Evolutionary conservation across 2,329 filamentous ascomycete species (phyloP).

Genomic region (Sporothrix brunneoviolacea): DNA sequence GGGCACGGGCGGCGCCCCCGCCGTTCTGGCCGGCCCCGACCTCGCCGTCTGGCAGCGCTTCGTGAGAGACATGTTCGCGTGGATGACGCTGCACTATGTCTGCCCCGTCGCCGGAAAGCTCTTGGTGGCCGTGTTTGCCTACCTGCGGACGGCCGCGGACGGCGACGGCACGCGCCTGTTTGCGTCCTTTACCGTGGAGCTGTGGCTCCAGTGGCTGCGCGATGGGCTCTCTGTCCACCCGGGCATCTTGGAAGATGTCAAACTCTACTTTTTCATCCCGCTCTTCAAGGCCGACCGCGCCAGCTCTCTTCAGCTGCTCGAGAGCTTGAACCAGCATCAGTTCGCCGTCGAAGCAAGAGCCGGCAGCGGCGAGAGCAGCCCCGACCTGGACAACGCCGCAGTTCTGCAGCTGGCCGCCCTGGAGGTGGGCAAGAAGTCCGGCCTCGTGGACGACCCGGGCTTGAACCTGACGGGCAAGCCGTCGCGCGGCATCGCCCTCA

Average conservation of each 20-base stretch:
- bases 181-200: slow-evolving; percentile 30
- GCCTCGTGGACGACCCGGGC: slow-evolving; percentile 59
- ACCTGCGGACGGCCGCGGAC: slow-evolving; percentile 31
- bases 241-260: slow-evolving; percentile 53
- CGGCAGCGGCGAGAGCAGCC: neutral
- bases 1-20: slow-evolving; percentile 16
- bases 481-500: slow-evolving; percentile 26
- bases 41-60: slow-evolving; percentile 25
- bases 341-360: slow-evolving; percentile 16
- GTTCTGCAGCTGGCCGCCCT: slow-evolving; percentile 60
- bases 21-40: slow-evolving; percentile 13
- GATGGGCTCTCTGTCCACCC: slow-evolving; percentile 42
- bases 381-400: slow-evolving; percentile 44
- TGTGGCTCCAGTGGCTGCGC: slow-evolving; percentile 53
- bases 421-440: slow-evolving; percentile 63
- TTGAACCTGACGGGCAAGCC: slow-evolving; percentile 10
- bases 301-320: slow-evolving; percentile 51
- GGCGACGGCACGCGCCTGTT: slow-evolving; percentile 21
- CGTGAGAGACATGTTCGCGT: slow-evolving; percentile 34
- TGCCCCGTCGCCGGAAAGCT: slow-evolving; percentile 56
- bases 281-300: slow-evolving; percentile 53
- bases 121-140: slow-evolving; percentile 49
- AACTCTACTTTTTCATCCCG: slow-evolving; percentile 57
- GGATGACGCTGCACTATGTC: slow-evolving; percentile 50
- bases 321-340: slow-evolving; percentile 42